phyloP scores from a whole-genome alignment of 441 rosid species.

The Manihot esculenta region DNA sequence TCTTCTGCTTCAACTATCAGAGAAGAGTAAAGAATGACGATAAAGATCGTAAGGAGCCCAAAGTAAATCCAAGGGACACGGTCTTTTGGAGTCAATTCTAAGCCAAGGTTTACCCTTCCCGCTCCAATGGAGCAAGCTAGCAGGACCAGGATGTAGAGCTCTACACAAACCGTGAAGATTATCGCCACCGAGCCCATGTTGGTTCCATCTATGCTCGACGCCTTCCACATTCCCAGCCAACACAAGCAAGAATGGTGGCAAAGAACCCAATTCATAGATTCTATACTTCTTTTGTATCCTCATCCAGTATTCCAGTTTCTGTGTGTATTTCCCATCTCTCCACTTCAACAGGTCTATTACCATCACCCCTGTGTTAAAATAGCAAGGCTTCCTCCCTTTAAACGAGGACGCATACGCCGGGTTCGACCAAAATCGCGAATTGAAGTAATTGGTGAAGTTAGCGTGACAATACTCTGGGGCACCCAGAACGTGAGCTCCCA shows the following conservation, averaged over 20 bases:
- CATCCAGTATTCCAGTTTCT: constrained; percentile 70
- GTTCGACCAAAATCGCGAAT: constrained; percentile 56
- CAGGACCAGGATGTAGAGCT: constrained; percentile 65
- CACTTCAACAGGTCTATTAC: constrained; percentile 65
- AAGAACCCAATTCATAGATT: constrained; percentile 70
- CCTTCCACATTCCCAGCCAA: constrained; percentile 69
- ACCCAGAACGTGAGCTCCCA: constrained; percentile 50
- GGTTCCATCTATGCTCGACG: constrained; percentile 80
- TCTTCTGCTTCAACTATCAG: constrained; percentile 29
- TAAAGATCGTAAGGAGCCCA: constrained; percentile 75
- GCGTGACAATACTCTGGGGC: constrained; percentile 86
- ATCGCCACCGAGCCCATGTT: constrained; percentile 78
- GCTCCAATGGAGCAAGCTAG: constrained; percentile 77
- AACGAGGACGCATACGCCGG: constrained; percentile 37
- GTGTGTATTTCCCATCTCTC: constrained; percentile 57
- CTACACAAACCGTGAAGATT: constrained; percentile 64
- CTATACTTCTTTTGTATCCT: constrained; percentile 53
- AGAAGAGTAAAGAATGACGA: constrained; percentile 41
- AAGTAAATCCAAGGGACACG: constrained; percentile 60
- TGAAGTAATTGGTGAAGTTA: constrained; percentile 68
- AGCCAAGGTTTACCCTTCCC: constrained; percentile 87
- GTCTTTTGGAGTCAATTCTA: constrained; percentile 52
- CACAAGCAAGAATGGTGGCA: constrained; percentile 75
- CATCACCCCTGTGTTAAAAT: constrained; percentile 87
- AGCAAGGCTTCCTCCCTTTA: constrained; percentile 47